Base-by-base conservation (phyloP, 768 basidiomycete species). In the Suillus sp. region DNA sequence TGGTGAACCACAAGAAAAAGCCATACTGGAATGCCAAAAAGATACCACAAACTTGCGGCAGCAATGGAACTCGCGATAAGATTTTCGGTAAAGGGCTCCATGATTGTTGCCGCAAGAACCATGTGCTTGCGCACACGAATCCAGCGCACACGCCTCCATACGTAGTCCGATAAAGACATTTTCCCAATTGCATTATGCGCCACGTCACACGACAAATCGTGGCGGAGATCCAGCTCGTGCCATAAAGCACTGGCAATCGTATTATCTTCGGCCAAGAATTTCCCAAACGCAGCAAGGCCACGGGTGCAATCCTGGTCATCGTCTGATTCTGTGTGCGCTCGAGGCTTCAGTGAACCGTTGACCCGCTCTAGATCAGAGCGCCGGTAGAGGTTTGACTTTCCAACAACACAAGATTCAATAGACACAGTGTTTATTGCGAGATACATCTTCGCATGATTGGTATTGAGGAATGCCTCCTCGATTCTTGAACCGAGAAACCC, bases 371-470 rank as follows among this genome's bases (percentile, higher is more conserved):
- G 74, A 74, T 96, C 94, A 34, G 93, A 93, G 53, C 93, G 90
- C 51, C 93, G 88, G 76, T 95, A 99, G 56, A 99, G 72, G 74
- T 95, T 95, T 45, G 95, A 96, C 78, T 99, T 99, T 66, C 97
- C 97, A 63, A 97, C 90, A 5, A 99, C 95, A 70, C 97, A 99
- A 1, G 95, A 96, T 61, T 97, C 96, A 48, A 95, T 78, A 13
- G 91, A 93, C 53, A 91, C 78, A 0, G 90, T 85, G 77, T 96
- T 96, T 72, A 98, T 93, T 11, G 95, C 95, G 59, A 98, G 83
- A 70, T 99, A 98, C 92, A 98, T 95, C 77, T 96, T 99, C 30
- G 96, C 94, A 70, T 99, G 97, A 65, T 94, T 98, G 5, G 95
- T 96, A 74, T 98, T 98, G 62, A 99, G 78, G 75, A 96, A 99